These are phyloP conservation scores for Fusarium tanahbumbuense DNA, from an alignment of 2,329 filamentous ascomycete genomes.

Conservation along the genomic window DNA sequence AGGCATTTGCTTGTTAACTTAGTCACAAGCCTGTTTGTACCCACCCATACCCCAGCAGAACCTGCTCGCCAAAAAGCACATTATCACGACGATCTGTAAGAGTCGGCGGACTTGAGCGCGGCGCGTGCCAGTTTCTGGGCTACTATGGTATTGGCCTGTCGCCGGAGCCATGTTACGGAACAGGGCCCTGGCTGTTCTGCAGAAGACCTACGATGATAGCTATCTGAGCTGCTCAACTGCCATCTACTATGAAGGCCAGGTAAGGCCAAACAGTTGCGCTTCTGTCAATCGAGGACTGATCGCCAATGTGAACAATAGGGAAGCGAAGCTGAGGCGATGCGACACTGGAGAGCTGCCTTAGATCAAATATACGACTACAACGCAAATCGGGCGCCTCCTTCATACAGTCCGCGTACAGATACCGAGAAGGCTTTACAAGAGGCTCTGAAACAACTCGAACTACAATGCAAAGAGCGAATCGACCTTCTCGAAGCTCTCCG, in stretches of 20 bases:
- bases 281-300: slow-evolving; percentile 17
- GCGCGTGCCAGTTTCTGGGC: slow-evolving; percentile 37
- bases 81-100: neutral
- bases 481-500: slow-evolving; percentile 86
- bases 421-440: slow-evolving; percentile 86
- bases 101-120: slow-evolving; percentile 36
- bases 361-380: slow-evolving; percentile 90
- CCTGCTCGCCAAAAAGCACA: slow-evolving; percentile 17
- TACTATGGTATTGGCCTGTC: slow-evolving; percentile 45
- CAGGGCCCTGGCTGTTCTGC: slow-evolving; percentile 75
- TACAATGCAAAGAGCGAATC: slow-evolving; percentile 93
- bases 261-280: slow-evolving; percentile 53
- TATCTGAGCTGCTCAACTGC: slow-evolving; percentile 95
- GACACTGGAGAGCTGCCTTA: slow-evolving; percentile 89
- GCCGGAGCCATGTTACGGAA: slow-evolving; percentile 63
- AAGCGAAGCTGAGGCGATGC: slow-evolving; percentile 89
- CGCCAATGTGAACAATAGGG: slow-evolving; percentile 66
- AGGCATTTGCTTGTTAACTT: slow-evolving; percentile 2
- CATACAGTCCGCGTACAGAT: slow-evolving; percentile 78
- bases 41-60: slow-evolving; percentile 4
- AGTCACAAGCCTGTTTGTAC: slow-evolving; percentile 18
- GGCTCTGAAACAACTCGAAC: slow-evolving; percentile 83
- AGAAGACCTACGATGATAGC: slow-evolving; percentile 98
- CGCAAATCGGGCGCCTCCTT: slow-evolving; percentile 76
- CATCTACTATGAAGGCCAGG: slow-evolving; percentile 94